These are phyloP conservation scores for Chloropicon primus DNA, from an alignment of 139 green algal species.

Conservation along the genomic window DNA sequence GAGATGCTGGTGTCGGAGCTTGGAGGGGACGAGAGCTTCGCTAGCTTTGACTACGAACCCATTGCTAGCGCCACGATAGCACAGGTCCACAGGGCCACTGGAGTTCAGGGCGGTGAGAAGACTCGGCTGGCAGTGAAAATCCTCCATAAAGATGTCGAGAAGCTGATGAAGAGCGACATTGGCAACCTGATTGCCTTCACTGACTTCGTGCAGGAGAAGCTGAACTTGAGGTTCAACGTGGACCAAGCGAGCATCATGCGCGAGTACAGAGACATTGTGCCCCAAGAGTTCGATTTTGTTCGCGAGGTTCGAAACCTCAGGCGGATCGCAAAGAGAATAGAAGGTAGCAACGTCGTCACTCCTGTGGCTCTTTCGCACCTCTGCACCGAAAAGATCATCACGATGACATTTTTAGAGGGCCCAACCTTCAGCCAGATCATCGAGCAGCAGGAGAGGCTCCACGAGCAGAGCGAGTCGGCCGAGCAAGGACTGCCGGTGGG, in stretches of 20 bases:
- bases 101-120: background rate
- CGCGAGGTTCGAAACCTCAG: constrained; percentile 9
- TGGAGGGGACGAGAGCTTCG: background rate
- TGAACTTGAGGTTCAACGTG: constrained; percentile 35
- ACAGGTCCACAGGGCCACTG: constrained; percentile 25
- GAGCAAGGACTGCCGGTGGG: constrained; percentile 18
- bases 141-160: background rate
- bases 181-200: background rate
- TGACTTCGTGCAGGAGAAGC: background rate
- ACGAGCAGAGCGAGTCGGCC: background rate
- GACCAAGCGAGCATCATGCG: constrained; percentile 14
- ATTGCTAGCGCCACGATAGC: constrained; percentile 25
- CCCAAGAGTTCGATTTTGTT: constrained; percentile 32
- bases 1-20: constrained; percentile 17
- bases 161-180: background rate
- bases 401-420: background rate
- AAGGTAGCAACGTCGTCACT: background rate
- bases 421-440: constrained; percentile 6
- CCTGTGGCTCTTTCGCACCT: background rate
- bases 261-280: constrained; percentile 34
- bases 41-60: constrained; percentile 20
- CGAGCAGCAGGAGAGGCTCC: background rate
- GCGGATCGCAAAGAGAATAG: background rate
- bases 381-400: background rate
- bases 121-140: constrained; percentile 41